Evolutionary conservation across 495 filamentous ascomycete genomes (phyloP), one percentile per base, ranked within the genome.

Genomic region (Penicillium argentinense): DNA sequence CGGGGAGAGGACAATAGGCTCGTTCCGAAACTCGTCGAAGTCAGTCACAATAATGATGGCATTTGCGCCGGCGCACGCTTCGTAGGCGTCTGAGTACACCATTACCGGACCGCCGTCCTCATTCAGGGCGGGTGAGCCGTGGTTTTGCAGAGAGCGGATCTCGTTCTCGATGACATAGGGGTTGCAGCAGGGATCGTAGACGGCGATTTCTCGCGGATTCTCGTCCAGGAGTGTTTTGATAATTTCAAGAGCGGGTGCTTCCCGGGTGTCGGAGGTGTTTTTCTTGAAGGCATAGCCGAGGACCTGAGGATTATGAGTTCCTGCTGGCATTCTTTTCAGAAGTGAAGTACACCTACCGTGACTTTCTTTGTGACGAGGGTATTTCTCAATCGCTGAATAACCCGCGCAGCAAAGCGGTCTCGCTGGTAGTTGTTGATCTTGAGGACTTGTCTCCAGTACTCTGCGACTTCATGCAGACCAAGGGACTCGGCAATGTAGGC

Each of bases 221-320:
- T 87, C 85, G 5, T 76, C 73, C 11, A 83, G 68, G 17, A 91
- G 69, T 7, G 74, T 75, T 40, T 73, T 77, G 50, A 88, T 79
- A 38, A 91, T 71, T 21, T 78, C 75, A 13, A 90, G 75, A 0
- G 87, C 81, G 0, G 84, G 77, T 28, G 78, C 80, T 57, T 89
- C 85, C 7, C 87, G 75, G 9, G 81, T 87, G 59, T 91, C 86
- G 13, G 78, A 79, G 2, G 87, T 91, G 53, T 87, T 75, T 56
- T 87, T 84, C 69, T 92, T 91, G 67, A 87, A 92, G 2, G 87
- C 79, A 57, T 80, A 88, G 4, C 88, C 88, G 2, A 92, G 71
- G 2, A 91, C 16, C 33, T 17, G 14, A n/a, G n/a, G n/a, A n/a
- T n/a, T n/a, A n/a, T n/a, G n/a, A n/a, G n/a, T n/a, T n/a, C n/a